Conservation (phyloP, 768 basidiomycete genomes). For the Clitopilus passeckerianus region DNA sequence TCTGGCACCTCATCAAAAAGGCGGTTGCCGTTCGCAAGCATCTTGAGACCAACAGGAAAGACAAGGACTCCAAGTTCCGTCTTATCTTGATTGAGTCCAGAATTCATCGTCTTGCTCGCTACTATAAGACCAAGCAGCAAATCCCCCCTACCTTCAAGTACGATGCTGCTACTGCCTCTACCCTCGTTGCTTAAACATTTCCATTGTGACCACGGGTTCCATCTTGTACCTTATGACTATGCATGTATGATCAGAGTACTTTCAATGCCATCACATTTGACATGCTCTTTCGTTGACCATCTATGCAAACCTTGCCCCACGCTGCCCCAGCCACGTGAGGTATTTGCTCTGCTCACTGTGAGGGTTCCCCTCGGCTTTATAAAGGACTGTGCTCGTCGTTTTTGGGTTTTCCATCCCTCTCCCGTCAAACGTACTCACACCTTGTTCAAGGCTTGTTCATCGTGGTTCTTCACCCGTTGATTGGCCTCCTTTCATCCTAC, state of each 20-base stretch:
- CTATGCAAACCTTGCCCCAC: too few relatives aligned
- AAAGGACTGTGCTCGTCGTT: neutral
- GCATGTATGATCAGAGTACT: neutral
- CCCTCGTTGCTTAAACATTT: conserved; percentile 64
- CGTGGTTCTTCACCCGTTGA: too few relatives aligned
- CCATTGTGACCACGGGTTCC: neutral
- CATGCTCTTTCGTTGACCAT: neutral
- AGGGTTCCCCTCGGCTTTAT: neutral
- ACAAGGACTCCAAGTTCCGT: conserved; percentile 95
- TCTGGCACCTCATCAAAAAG: conserved; percentile 99
- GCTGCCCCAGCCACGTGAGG: neutral
- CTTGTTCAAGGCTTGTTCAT: too few relatives aligned
- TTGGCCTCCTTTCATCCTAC: too few relatives aligned
- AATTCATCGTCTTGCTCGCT: conserved; percentile 94
- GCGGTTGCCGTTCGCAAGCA: conserved; percentile 99
- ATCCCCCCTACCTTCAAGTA: conserved; percentile 98
- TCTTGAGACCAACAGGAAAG: conserved; percentile 95
- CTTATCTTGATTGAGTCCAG: conserved; percentile 98
- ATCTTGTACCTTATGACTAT: neutral
- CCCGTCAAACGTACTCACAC: neutral
- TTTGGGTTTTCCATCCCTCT: neutral
- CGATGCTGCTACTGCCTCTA: conserved; percentile 92
- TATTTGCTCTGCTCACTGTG: neutral
- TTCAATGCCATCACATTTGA: neutral
- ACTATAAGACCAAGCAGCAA: conserved; percentile 99